Conservation (phyloP, 176 grass and related monocot species). For the Carex kokanica region DNA sequence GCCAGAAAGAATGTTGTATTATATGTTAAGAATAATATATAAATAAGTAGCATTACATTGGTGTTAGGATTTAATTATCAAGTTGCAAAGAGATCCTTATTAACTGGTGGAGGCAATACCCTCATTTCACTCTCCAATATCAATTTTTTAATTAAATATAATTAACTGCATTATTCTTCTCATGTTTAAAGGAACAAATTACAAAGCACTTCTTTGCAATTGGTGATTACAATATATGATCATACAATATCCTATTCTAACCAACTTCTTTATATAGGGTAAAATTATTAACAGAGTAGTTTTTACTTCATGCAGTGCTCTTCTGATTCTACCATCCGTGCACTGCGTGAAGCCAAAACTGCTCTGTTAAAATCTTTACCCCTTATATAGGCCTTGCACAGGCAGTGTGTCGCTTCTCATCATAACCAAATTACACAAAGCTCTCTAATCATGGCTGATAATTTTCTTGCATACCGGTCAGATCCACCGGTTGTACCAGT, state of each 20-base stretch:
- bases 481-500: slow-evolving; percentile 47
- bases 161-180: neutral
- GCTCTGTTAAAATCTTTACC: too few species aligned
- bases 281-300: too few species aligned
- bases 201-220: neutral
- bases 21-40: neutral
- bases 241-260: neutral
- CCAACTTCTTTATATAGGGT: slow-evolving; percentile 2
- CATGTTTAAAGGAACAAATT: neutral
- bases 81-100: neutral
- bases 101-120: neutral
- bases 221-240: neutral
- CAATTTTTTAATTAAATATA: neutral
- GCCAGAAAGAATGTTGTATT: neutral
- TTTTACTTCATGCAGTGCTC: too few species aligned
- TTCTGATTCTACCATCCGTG: too few species aligned
- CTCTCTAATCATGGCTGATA: slow-evolving; percentile 21
- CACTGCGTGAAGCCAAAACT: too few species aligned
- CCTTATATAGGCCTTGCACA: neutral
- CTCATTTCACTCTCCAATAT: neutral
- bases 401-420: slow-evolving; percentile 11
- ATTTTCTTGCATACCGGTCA: slow-evolving; percentile 33
- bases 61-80: neutral
- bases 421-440: slow-evolving; percentile 6
- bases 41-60: neutral